Conservation (phyloP, 257 asterid genomes). For the Mentha longifolia region DNA sequence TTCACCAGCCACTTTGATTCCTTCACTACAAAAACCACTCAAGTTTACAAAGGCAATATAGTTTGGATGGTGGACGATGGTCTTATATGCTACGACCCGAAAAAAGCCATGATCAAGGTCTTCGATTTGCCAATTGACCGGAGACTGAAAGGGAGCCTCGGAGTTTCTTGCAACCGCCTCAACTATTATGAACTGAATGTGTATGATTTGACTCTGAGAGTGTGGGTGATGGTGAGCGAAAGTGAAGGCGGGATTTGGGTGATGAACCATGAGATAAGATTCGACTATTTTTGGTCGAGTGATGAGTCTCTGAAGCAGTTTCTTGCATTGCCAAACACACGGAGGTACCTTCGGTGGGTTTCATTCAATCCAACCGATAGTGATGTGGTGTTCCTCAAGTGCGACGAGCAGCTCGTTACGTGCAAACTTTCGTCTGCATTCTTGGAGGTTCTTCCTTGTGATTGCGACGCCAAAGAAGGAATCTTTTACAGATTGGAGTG, state of each 20-base stretch:
- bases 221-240: constrained; percentile 18
- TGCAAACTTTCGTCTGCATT: constrained; percentile 23
- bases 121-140: constrained; percentile 18
- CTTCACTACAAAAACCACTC: constrained; percentile 15
- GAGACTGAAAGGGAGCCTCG: constrained; percentile 11
- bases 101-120: background rate
- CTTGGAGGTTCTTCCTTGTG: constrained; percentile 27
- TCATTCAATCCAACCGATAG: constrained; percentile 12
- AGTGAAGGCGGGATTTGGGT: constrained; percentile 17
- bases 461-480: background rate
- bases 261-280: constrained; percentile 19
- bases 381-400: constrained; percentile 29
- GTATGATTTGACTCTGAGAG: constrained; percentile 4
- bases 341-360: constrained; percentile 27
- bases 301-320: constrained; percentile 25
- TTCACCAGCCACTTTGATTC: background rate
- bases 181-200: constrained; percentile 25
- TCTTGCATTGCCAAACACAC: background rate
- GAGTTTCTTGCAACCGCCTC: constrained; percentile 23
- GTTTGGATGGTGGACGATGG: constrained; percentile 28
- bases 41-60: constrained; percentile 19
- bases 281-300: constrained; percentile 30
- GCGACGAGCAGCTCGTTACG: constrained; percentile 20
- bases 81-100: constrained; percentile 22
- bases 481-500: constrained; percentile 29